Base-by-base conservation (phyloP, 352 stramenopile genomes). In the Pythium coloratum region DNA sequence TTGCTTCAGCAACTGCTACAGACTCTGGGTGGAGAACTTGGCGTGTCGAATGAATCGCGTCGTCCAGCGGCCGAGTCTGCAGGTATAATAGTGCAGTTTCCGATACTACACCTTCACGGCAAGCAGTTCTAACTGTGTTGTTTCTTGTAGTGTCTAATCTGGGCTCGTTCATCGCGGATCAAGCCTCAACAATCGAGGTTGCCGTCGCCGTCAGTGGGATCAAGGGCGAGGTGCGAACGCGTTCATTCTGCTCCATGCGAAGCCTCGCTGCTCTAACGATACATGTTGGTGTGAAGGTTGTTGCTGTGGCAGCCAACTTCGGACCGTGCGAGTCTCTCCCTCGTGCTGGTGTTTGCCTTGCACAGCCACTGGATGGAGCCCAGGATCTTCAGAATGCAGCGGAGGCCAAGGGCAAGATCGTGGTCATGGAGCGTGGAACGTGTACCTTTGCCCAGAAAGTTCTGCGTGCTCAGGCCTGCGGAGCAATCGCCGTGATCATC, bases 361-460 rank as follows among this genome's bases (percentile, higher is more conserved):
- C 79, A 3, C 76, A 89, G 18, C 86, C 83, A 1, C 77, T 94
- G 36, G 80, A 92, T 50, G 84, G 84, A 20, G 72, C 80, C 1
- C 68, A 64, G 13, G 53, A 71, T 3, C 80, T 94, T 14, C 40
- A 28, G 24, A 90, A 89, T 66, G 68, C 67, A 1, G 57, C 54
- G 3, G 62, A 64, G 3, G 70, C 90, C 40, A 71, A 72, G 14
- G 71, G 80, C 47, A 91, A 92, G 73, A 81, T 94, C 55, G 78
- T 91, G 6, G 77, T 94, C 40, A 87, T 94, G 82, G 66, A 76
- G 67, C 78, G 86, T 14, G 86, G 86, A 20, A 79, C 70, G 9
- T 91, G 82, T 49, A 90, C 86, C 18, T 94, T 94, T 78, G 81
- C 81, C 1, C 75, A 78, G 59, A 94, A 94, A 51, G 70, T 86